Evolutionary conservation across 768 basidiomycete species (phyloP), one percentile per base, ranked within the genome.

Genomic region (Lyophyllum decastes): DNA sequence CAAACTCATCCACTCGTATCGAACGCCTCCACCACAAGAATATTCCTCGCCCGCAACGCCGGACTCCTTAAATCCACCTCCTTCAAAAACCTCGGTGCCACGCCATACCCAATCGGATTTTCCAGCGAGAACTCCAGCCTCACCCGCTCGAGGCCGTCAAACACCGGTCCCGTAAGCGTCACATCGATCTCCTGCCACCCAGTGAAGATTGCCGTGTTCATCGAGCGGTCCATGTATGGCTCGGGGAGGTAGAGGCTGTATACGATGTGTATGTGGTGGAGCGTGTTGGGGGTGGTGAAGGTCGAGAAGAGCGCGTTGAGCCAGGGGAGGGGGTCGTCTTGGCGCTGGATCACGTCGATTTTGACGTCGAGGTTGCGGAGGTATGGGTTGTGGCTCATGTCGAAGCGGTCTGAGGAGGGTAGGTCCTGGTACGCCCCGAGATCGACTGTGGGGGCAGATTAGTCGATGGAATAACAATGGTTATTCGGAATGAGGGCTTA

Each of bases 291-390:
- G 12, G 62, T 45, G 33, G 60, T 54, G 25, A 67, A 52, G 8
- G 67, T 67, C 44, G 55, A 56, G n/a, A 72, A 56, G 26, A 72
- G 51, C 7, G 59, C 61, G 56, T 65, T 57, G 2, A 72, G 44
- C 69, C 69, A 72, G 21, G 64, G 68, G 38, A 72, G 61, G 22
- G 69, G 71, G 43, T 72, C 69, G 11, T 70, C 64, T 54, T 63
- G 55, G 19, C 65, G 63, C 40, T 70, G 69, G 21, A 69, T 62
- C 7, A 72, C 64, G 47, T 72, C 69, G 26, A 70, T 63, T 30
- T 62, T 66, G 33, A 72, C 58, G 26, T 60, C 60, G 51, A 72
- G 66, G 5, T 52, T 60, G 21, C 53, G 58, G 14, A 72, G 52
- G 53, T 57, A 54, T 0, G 65, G 62, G 17, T 69, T 66, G 47